Conservation (phyloP, 225 moss, liverwort and hornwort genomes). For the Sphagnum contortum region DNA sequence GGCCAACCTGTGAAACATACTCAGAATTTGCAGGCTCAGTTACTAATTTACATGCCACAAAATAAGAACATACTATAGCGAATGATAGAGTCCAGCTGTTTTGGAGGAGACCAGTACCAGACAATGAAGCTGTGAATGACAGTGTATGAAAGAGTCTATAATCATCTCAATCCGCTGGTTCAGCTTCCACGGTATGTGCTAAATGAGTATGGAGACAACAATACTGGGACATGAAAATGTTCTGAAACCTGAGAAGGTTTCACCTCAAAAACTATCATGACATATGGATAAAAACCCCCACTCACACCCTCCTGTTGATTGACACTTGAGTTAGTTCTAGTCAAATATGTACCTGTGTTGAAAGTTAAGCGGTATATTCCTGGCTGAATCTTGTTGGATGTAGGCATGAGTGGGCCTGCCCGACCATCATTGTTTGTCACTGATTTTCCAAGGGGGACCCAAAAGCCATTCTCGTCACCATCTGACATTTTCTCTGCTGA, state of each 20-base stretch:
- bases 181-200: conserved; percentile 94
- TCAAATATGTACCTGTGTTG: conserved; percentile 62
- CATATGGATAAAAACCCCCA: conserved; percentile 65
- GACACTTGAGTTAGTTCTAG: conserved; percentile 29
- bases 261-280: conserved; percentile 70
- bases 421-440: conserved; percentile 79
- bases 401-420: conserved; percentile 62
- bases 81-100: too few species aligned
- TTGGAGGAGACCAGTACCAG: too few species aligned
- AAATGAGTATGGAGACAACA: conserved; percentile 79
- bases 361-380: conserved; percentile 86
- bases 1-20: too few species aligned
- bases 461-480: conserved; percentile 28
- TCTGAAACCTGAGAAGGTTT: conserved; percentile 60
- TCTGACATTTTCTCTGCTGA: conserved; percentile 5
- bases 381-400: conserved; percentile 45
- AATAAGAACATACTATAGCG: too few species aligned
- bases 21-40: too few species aligned
- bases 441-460: conserved; percentile 59
- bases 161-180: not conserved
- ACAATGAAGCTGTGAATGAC: too few species aligned
- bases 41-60: too few species aligned
- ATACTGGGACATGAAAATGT: conserved; percentile 91
- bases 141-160: too few species aligned
- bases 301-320: conserved; percentile 13